phyloP scores from a whole-genome alignment of 2,329 filamentous ascomycete species.

The Botrytis elliptica region DNA sequence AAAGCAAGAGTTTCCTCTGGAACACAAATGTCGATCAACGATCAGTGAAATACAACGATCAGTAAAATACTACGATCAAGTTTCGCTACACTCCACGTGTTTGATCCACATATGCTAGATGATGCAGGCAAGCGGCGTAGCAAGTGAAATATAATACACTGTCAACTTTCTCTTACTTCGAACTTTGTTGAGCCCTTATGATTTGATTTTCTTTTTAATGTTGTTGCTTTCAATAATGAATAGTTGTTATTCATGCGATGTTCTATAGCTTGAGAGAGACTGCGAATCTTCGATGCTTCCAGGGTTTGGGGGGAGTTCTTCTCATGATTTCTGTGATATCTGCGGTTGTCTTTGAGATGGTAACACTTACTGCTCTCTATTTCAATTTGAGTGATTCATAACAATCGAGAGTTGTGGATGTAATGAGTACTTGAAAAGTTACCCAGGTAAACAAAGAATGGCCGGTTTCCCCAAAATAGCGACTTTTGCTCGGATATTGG shows the following conservation, averaged over 20 bases:
- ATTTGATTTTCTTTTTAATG: not conserved
- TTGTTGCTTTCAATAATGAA: not conserved
- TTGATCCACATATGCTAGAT: not conserved
- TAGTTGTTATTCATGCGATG: not conserved
- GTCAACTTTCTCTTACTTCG: too few relatives aligned
- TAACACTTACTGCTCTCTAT: not conserved
- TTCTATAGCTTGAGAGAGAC: not conserved
- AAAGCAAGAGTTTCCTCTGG: not conserved
- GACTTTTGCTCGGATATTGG: not conserved
- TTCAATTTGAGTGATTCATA: rapidly evolving
- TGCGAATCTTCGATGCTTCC: not conserved
- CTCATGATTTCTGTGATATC: not conserved
- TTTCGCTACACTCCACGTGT: not conserved
- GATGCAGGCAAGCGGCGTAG: not conserved
- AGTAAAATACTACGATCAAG: not conserved
- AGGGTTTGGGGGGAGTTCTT: not conserved
- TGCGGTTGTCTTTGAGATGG: rapidly evolving
- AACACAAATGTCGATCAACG: not conserved
- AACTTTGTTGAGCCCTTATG: not conserved
- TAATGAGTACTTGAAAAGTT: rapidly evolving
- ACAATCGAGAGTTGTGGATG: rapidly evolving
- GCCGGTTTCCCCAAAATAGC: rapidly evolving
- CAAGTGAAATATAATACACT: not conserved
- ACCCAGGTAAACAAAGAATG: too few relatives aligned
- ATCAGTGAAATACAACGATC: not conserved